Evolutionary conservation across 1,139 yeast genomes (phyloP), one percentile per base, ranked within the genome.

Genomic region (Nakaseomyces kungkrabaensis): DNA sequence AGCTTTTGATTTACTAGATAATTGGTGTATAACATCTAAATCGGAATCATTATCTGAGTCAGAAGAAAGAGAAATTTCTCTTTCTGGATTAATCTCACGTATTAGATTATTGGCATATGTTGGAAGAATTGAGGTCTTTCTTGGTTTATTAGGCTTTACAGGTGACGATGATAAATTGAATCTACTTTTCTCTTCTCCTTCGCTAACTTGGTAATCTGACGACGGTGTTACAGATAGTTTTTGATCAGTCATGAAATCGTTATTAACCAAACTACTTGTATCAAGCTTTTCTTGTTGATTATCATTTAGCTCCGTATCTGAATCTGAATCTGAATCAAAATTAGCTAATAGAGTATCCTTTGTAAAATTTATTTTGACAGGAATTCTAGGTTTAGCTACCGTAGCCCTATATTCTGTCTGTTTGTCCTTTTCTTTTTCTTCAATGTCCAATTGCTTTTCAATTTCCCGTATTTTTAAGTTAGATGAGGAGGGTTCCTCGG

Each of bases 1-100:
- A 0, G 72, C 67, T 51, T 70, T 72, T 7, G 72, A 59, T 6
- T 49, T 49, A 17, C 50, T 49, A 3, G 63, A 58, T 4, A 52
- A 42, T 3, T 51, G 31, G 2, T 37, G 41, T 5, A 37, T 36
- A 24, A 43, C 31, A 25, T 31, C 37, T 9, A n/a, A n/a, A 27
- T 43, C 46, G 17, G 37, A 48, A 27, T 43, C 59, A 37, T 54
- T 54, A 13, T 56, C 62, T 3, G 56, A 54, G 37, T 53, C 53
- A 10, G 44, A 41, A 5, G 44, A 41, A 13, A 64, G 54, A 6
- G 48, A 52, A 7, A 62, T 48, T 4, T 45, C 46, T 26, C 52
- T 46, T 29, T 51, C 43, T 0, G 50, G 33, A 34, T 53, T 51
- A 8, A 52, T 47, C 40, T 54, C 52, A 25, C 48, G 50, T 44